A percentile compares a stretch with the other conserved stretches of the same genome.
Evolutionary conservation across 1,284 basidiomycete species (phyloP).

Genomic region (Cryptococcus sp.): DNA sequence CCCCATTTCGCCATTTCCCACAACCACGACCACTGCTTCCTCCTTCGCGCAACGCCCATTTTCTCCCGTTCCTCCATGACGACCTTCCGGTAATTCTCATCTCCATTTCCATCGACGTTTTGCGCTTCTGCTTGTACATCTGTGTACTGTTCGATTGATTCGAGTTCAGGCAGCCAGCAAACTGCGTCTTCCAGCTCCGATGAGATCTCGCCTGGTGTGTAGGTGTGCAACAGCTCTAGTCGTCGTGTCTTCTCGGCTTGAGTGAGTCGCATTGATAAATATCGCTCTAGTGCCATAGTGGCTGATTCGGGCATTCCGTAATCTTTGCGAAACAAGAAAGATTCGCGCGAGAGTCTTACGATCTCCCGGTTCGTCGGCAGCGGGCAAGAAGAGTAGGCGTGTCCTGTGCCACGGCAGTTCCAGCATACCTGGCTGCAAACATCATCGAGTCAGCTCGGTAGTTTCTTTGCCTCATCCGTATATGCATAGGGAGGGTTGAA

Average conservation of each 20-base stretch:
- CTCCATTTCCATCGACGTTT: background rate
- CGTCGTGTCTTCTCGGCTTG: conserved; percentile 17
- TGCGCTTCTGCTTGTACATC: background rate
- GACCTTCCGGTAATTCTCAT: background rate
- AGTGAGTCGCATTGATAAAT: conserved; percentile 17
- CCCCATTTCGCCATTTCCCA: conserved; percentile 27
- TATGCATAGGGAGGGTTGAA: background rate
- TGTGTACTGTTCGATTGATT: background rate
- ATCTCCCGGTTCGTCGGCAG: conserved; percentile 18
- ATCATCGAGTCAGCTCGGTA: no score
- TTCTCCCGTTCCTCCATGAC: conserved; percentile 4
- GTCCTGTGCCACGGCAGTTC: conserved; percentile 25
- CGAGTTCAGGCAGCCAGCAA: conserved; percentile 12
- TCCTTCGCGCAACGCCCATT: conserved; percentile 10
- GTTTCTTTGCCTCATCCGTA: background rate
- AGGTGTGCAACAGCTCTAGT: conserved; percentile 14
- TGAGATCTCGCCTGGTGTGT: conserved; percentile 15
- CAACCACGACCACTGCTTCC: conserved; percentile 26
- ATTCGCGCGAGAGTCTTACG: conserved; percentile 16
- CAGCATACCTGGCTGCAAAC: conserved; percentile 22
- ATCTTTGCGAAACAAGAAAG: conserved; percentile 11
- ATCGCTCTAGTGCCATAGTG: conserved; percentile 4
- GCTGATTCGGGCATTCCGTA: conserved; percentile 13
- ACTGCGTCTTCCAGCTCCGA: conserved; percentile 21
- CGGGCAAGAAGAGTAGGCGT: conserved; percentile 21